These are phyloP conservation scores for Cicer pinnatifidum DNA, from an alignment of 306 rosid species.

Conservation along the genomic window DNA sequence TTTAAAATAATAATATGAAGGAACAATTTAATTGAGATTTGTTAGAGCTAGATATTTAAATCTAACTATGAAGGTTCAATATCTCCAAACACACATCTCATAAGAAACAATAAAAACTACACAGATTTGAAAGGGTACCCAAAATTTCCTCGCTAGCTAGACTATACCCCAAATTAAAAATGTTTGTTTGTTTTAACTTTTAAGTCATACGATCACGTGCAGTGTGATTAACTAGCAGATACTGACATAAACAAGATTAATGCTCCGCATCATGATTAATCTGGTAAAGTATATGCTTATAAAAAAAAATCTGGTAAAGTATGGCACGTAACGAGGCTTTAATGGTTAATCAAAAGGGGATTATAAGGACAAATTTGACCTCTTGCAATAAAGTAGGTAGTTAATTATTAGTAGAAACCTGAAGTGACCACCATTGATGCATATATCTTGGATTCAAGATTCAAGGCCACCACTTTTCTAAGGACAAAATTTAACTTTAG, in stretches of 20 bases:
- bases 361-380: slow-evolving; percentile 43
- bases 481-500: slow-evolving; percentile 10
- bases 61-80: no score
- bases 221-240: slow-evolving; percentile 24
- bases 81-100: background rate
- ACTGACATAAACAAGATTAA: slow-evolving; percentile 37
- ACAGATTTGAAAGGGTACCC: slow-evolving; percentile 14
- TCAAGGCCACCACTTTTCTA: slow-evolving; percentile 21
- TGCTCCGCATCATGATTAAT: slow-evolving; percentile 38
- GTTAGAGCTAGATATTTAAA: no score
- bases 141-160: slow-evolving; percentile 32
- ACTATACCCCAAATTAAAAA: background rate
- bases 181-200: slow-evolving; percentile 12
- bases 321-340: slow-evolving; percentile 31
- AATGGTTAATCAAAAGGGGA: slow-evolving; percentile 36
- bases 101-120: background rate
- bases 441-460: slow-evolving; percentile 34
- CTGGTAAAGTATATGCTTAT: slow-evolving; percentile 23
- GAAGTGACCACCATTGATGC: slow-evolving; percentile 32
- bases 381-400: slow-evolving; percentile 25
- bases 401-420: slow-evolving; percentile 6
- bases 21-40: no score
- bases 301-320: slow-evolving; percentile 25
- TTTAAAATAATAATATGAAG: no score
- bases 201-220: slow-evolving; percentile 45